Conservation (phyloP, 441 rosid genomes). For the Populus hybrid region DNA sequence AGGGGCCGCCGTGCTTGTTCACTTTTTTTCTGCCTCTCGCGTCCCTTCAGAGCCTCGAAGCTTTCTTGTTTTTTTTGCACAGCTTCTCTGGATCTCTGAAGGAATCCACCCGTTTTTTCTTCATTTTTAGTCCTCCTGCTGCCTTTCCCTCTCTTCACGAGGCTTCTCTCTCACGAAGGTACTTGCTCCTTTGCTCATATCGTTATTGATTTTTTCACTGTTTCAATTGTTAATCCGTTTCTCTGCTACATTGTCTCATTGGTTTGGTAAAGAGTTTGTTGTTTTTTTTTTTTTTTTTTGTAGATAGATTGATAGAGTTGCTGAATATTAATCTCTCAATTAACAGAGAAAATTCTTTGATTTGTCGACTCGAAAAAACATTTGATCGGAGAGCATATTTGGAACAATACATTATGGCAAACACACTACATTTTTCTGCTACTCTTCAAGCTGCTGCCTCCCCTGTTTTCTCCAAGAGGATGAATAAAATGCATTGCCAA, state of each 20-base stretch:
- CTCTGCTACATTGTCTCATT: neutral
- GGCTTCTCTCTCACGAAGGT: slow-evolving; percentile 12
- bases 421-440: slow-evolving; percentile 45
- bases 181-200: neutral
- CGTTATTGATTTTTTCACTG: neutral
- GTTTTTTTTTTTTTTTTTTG: no score
- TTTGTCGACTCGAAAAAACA: slow-evolving; percentile 3
- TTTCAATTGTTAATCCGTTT: neutral
- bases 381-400: neutral
- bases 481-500: slow-evolving; percentile 17
- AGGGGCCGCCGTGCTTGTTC: slow-evolving; percentile 6
- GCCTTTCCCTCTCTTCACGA: neutral
- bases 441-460: slow-evolving; percentile 30
- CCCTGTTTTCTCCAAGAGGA: slow-evolving; percentile 28
- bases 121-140: neutral
- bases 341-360: neutral
- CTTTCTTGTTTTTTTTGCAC: neutral
- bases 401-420: slow-evolving; percentile 24
- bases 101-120: neutral
- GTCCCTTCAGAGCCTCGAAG: neutral
- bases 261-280: neutral
- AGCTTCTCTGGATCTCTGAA: neutral
- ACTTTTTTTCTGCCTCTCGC: neutral
- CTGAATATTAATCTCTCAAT: neutral
- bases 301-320: slow-evolving; percentile 6